phyloP scores from a whole-genome alignment of 371 early-diverging fungal genomes.

The Fennellomyces sp. region DNA sequence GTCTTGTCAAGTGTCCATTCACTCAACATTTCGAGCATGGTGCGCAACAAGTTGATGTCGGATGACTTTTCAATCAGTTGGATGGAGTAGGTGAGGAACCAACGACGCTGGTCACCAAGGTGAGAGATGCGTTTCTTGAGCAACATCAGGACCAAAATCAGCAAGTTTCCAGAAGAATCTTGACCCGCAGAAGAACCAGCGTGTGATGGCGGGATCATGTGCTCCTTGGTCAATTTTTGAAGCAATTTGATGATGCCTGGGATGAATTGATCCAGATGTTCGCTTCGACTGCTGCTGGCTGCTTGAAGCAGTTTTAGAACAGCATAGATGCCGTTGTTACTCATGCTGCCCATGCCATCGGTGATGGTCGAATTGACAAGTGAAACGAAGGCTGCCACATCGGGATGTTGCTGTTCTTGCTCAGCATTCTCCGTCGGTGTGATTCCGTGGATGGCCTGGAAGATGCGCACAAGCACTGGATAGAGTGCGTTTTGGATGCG shows the following conservation, averaged over 20 bases:
- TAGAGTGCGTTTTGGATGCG: conserved; percentile 65
- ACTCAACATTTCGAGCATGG: conserved; percentile 81
- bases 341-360: conserved; percentile 67
- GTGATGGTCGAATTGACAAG: conserved; percentile 66
- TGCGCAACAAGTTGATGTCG: conserved; percentile 71
- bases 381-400: conserved; percentile 58
- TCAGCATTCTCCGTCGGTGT: conserved; percentile 26
- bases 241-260: conserved; percentile 83
- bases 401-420: conserved; percentile 46
- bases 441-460: conserved; percentile 54
- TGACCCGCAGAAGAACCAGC: conserved; percentile 20
- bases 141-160: conserved; percentile 73
- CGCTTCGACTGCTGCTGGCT: conserved; percentile 66
- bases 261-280: conserved; percentile 71
- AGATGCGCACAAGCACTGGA: conserved; percentile 69
- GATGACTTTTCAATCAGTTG: conserved; percentile 84
- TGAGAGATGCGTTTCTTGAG: conserved; percentile 78
- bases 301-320: conserved; percentile 78
- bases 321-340: conserved; percentile 64
- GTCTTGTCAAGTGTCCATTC: conserved; percentile 84
- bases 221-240: conserved; percentile 84
- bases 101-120: conserved; percentile 88
- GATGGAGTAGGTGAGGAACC: conserved; percentile 80
- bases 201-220: conserved; percentile 39
- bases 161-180: conserved; percentile 63